phyloP scores from a whole-genome alignment of 2,329 filamentous ascomycete species.

The Fusarium napiforme region DNA sequence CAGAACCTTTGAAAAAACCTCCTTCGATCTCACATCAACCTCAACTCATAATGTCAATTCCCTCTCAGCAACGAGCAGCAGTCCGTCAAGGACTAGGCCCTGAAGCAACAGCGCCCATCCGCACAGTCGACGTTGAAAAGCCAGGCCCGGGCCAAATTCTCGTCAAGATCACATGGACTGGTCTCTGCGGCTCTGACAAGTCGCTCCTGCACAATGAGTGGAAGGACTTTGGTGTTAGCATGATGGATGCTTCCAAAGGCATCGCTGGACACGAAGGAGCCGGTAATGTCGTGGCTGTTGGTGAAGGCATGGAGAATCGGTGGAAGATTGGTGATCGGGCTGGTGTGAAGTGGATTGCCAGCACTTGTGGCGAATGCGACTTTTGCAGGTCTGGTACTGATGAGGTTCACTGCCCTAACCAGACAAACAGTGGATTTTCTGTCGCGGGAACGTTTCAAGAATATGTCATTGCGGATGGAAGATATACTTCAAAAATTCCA shows the following conservation, averaged over 20 bases:
- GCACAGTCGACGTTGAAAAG: conserved; percentile 31
- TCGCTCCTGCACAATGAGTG: conserved; percentile 42
- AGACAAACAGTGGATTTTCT: conserved; percentile 84
- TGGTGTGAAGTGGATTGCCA: conserved; percentile 91
- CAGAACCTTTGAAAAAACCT: too few relatives aligned
- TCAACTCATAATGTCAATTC: conserved; percentile 23
- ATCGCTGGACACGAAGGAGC: conserved; percentile 81
- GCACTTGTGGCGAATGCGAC: conserved; percentile 80
- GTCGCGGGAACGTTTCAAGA: conserved; percentile 91
- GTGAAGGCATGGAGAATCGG: conserved; percentile 77
- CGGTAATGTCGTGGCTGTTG: conserved; percentile 82
- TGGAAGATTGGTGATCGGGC: conserved; percentile 79
- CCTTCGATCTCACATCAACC: fast-evolving
- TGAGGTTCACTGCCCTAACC: conserved; percentile 81
- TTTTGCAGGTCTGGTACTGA: conserved; percentile 79
- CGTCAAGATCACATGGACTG: conserved; percentile 41
- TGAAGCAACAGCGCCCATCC: conserved; percentile 21
- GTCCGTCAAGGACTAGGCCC: conserved; percentile 36
- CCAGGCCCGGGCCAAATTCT: conserved; percentile 39
- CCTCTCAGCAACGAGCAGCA: conserved; percentile 35
- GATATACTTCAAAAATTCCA: conserved; percentile 80
- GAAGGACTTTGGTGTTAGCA: conserved; percentile 36
- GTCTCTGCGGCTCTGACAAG: conserved; percentile 43
- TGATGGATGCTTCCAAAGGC: conserved; percentile 26
- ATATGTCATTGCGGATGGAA: conserved; percentile 84